phyloP scores from a whole-genome alignment of 768 basidiomycete species.

The Lactifluus echinatus region DNA sequence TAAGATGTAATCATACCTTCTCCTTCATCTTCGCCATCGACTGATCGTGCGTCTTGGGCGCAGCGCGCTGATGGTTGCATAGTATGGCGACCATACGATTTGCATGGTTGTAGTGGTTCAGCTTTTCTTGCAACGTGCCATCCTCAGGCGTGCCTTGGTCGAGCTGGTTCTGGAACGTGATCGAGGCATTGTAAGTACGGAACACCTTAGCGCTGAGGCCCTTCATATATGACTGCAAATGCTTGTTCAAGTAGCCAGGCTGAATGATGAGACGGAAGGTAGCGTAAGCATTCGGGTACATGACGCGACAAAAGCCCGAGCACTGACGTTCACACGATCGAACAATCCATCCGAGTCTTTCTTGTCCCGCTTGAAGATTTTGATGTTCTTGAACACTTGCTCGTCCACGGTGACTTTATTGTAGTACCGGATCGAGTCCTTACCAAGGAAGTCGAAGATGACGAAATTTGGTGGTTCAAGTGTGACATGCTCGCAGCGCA shows the following conservation, averaged over 20 bases:
- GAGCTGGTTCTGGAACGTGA: slow-evolving; percentile 87
- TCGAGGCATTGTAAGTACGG: slow-evolving; percentile 99
- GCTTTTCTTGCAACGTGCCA: slow-evolving; percentile 85
- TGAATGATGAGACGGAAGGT: slow-evolving; percentile 26
- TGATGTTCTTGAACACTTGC: slow-evolving; percentile 97
- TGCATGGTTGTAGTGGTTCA: slow-evolving; percentile 94
- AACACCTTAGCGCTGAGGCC: slow-evolving; percentile 98
- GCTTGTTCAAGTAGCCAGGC: slow-evolving; percentile 85
- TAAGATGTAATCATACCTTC: slow-evolving; percentile 47
- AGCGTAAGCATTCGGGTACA: background rate
- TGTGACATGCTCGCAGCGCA: slow-evolving; percentile 95
- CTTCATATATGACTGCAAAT: slow-evolving; percentile 89
- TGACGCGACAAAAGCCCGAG: background rate
- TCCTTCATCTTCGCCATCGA: slow-evolving; percentile 92
- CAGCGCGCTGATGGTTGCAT: slow-evolving; percentile 97
- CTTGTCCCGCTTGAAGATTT: slow-evolving; percentile 94
- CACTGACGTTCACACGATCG: slow-evolving; percentile 85
- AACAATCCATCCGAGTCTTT: slow-evolving; percentile 81
- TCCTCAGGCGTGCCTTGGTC: slow-evolving; percentile 62
- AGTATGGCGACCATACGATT: slow-evolving; percentile 96
- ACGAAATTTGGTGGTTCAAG: slow-evolving; percentile 80
- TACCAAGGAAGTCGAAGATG: slow-evolving; percentile 95
- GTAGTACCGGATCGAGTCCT: slow-evolving; percentile 97
- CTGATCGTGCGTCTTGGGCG: slow-evolving; percentile 85
- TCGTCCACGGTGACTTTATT: slow-evolving; percentile 83